Evolutionary conservation across 225 moss, liverwort and hornwort species (phyloP), one percentile per base, ranked within the genome.

Genomic region (Thuidium tamariscinum): DNA sequence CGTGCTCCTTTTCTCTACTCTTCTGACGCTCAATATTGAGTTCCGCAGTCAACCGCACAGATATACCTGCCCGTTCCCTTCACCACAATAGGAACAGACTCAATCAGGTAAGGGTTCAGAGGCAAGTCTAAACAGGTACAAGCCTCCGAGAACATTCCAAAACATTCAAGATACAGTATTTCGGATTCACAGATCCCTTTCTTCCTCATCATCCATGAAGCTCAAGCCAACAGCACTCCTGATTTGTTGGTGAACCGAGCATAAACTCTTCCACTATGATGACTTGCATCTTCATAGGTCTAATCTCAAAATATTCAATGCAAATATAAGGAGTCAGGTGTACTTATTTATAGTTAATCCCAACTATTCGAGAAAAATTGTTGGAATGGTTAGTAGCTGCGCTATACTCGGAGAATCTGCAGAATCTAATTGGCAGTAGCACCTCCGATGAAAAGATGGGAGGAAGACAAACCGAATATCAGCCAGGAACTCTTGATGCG

Each of bases 1-100:
- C 97, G 52, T 95, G 89, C 92, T 96, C 95, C 88, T 91, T 91
- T 87, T 97, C 97, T 86, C 94, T 90, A 77, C 89, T 95, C 80
- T 94, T 95, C 62, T 88, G 95, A 72, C 91, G 96, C 85, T 94
- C 96, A 65, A 86, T 83, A 66, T 88, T 83, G 49, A 97, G 91
- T 88, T 97, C 97, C 71, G 91, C 91, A 65, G 94, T 93, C 70
- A 91, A 89, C 87, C 94, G 90, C 76, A 91, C 90, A 86, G 96
- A 94, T 80, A 89, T 79, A 88, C 93, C 94, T 87, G 93, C 94
- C 84, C 93, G 92, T 65, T 89, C 89, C 81, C 97, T 97, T 80
- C 87, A 88, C 55, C 89, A 88, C 73, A 73, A 63, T 48, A 92
- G 30, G 30, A 39, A 79, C n/a, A 88, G 29, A 55, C 74, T 63